Evolutionary conservation across 768 basidiomycete genomes (phyloP).

Genomic region (Galerina marginata): DNA sequence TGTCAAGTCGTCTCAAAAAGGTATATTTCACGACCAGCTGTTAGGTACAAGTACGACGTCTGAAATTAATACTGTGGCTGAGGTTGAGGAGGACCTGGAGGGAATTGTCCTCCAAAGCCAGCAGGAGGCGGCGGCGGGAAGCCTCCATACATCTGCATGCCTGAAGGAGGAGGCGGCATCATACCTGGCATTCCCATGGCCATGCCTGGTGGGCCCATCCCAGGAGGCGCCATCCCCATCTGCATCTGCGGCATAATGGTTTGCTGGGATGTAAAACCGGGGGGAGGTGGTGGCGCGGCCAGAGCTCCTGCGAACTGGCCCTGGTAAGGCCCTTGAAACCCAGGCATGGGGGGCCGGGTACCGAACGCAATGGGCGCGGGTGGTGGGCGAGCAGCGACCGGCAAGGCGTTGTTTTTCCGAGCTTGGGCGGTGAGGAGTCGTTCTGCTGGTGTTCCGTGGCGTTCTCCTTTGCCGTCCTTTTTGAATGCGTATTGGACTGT

Average conservation of each 20-base stretch:
- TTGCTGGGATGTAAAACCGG: slow-evolving; percentile 79
- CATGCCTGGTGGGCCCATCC: slow-evolving; percentile 37
- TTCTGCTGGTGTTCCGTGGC: slow-evolving; percentile 97
- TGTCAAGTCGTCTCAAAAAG: neutral
- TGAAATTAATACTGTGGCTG: slow-evolving; percentile 40
- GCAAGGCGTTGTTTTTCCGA: slow-evolving; percentile 91
- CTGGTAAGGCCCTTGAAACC: slow-evolving; percentile 78
- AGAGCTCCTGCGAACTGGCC: slow-evolving; percentile 94
- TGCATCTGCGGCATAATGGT: slow-evolving; percentile 61
- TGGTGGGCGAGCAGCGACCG: slow-evolving; percentile 76
- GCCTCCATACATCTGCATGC: slow-evolving; percentile 30
- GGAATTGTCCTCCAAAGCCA: slow-evolving; percentile 61
- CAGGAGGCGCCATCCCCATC: slow-evolving; percentile 40
- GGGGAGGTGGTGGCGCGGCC: slow-evolving; percentile 80
- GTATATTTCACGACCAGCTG: slow-evolving; percentile 11
- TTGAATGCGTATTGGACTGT: slow-evolving; percentile 99
- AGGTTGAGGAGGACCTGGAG: slow-evolving; percentile 45
- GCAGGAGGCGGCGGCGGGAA: slow-evolving; percentile 51
- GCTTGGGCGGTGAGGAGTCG: slow-evolving; percentile 95
- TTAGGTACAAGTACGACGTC: neutral
- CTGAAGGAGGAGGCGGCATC: slow-evolving; percentile 22
- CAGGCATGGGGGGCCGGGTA: slow-evolving; percentile 66
- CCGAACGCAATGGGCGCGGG: slow-evolving; percentile 78
- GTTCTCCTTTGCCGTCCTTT: slow-evolving; percentile 98
- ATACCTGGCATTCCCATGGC: slow-evolving; percentile 30